Evolutionary conservation across 1,139 yeast genomes (phyloP), one percentile per base, ranked within the genome.

Genomic region (Kluyveromyces sp.): DNA sequence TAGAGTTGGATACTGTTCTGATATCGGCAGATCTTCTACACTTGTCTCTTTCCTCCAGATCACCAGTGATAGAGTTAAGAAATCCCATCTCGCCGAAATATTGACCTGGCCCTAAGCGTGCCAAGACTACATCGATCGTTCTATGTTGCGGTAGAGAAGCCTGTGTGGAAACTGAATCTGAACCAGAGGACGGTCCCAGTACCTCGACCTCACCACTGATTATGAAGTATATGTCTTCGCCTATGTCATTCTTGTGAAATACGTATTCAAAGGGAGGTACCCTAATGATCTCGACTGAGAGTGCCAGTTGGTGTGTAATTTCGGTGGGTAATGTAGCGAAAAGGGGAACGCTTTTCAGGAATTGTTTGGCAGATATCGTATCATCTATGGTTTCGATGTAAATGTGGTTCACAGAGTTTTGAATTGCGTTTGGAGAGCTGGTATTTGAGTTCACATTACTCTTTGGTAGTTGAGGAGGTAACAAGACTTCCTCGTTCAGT

Each of bases 11-110:
- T 9, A 80, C 74, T 0, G 86, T 70, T 44, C 88, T 66, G 29
- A 82, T 76, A 42, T 77, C 75, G 0, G 88, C 88, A 35, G 80
- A 73, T 49, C 89, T 64, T 17, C 22, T 38, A 17, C 40, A 36
- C 20, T 36, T 41, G 13, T 43, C 36, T 30, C 58, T 60, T 20
- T 52, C 55, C 18, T 53, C 55, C 12, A 54, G 52, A 11, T 61
- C 47, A 32, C 64, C 61, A 11, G 71, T 65, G 19, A 81, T 61
- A 28, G 74, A 69, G 3, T 77, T 68, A 34, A 83, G 63, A 54
- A 82, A 82, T 0, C 86, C 76, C 79, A 82, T 78, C 59, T 83
- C 92, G 20, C 94, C 94, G 64, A 83, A 81, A 60, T 80, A 82
- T 35, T 78, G 73, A 8, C 85, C 87, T 8, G 75, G 64, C 2